Evolutionary conservation across 2,329 filamentous ascomycete species (phyloP), one percentile per base, ranked within the genome.

Genomic region (Aspergillus sp.): DNA sequence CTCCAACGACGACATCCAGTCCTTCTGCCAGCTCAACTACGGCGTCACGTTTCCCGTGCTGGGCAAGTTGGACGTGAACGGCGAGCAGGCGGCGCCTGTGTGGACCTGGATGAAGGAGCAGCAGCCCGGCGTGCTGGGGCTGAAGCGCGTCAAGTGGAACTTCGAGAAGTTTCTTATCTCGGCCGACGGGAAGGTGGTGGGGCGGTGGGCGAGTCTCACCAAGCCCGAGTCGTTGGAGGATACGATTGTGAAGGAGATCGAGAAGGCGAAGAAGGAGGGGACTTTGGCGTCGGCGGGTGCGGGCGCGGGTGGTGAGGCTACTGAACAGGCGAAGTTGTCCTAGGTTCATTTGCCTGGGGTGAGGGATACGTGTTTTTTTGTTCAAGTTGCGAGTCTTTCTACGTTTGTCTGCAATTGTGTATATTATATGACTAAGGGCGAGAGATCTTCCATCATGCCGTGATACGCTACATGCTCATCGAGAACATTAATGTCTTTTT

Each of bases 121-220:
- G 77, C 89, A 92, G 82, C 85, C 94, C 0, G 93, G 95, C 22
- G 72, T 97, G 57, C 80, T 98, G 80, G 95, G 95, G 20, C 76
- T 98, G 73, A 94, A 96, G 88, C 80, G 88, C 63, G 84, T 99
- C 71, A 97, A 98, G 89, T 99, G 95, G 95, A 99, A 99, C 81
- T 99, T 98, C 82, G 95, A 99, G 79, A 99, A 99, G 86, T 99
- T 97, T 80, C 81, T 99, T 64, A 82, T 99, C 65, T 90, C 89
- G 61, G 85, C 86, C 63, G 92, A 98, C 77, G 95, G 95, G 26
- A 85, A 89, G 79, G 92, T 98, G 68, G 90, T 90, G 79, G 85
- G 85, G 29, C 83, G 95, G 65, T 99, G 92, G 92, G 90, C 91
- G 36, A 94, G 90, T 77, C 90, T 87, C 18, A 92, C 90, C 61